phyloP scores from a whole-genome alignment of 352 stramenopile species.

The Plasmopara viticola region DNA sequence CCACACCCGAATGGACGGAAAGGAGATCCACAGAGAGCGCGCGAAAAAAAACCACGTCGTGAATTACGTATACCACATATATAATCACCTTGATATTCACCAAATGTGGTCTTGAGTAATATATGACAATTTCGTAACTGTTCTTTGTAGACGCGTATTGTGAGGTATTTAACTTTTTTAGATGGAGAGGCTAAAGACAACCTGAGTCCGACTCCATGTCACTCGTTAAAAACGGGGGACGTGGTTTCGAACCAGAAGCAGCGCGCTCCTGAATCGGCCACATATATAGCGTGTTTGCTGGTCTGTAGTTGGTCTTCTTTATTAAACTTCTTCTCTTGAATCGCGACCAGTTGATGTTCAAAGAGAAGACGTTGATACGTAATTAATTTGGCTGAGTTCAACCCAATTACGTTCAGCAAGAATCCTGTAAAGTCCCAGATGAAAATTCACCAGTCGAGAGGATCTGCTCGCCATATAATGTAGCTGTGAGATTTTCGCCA shows the following conservation, averaged over 20 bases:
- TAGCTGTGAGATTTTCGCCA: not conserved
- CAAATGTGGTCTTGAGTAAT: conserved; percentile 8
- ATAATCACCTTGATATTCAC: not conserved
- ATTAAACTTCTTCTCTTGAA: conserved; percentile 21
- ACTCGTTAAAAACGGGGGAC: not conserved
- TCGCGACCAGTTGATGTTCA: conserved; percentile 7
- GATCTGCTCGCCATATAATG: not conserved
- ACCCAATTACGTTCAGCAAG: conserved; percentile 19
- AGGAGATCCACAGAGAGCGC: not conserved
- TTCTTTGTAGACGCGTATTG: conserved; percentile 2
- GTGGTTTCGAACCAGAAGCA: conserved; percentile 13
- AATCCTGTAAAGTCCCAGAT: conserved; percentile 6
- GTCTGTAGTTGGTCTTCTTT: conserved; percentile 13
- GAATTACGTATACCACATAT: conserved; percentile 9
- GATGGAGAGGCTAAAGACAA: conserved; percentile 12
- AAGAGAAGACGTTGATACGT: conserved; percentile 15
- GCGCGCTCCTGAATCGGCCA: conserved; percentile 9
- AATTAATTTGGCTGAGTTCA: conserved; percentile 3
- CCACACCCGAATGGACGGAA: not conserved
- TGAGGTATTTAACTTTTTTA: conserved; percentile 8
- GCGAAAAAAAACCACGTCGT: not conserved
- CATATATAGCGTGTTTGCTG: conserved; percentile 8
- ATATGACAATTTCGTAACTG: conserved; percentile 12
- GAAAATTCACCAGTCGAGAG: conserved; percentile 3
- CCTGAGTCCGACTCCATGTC: conserved; percentile 7